These are phyloP conservation scores for Cercophora scortea DNA, from an alignment of 495 filamentous ascomycete species.

Conservation along the genomic window DNA sequence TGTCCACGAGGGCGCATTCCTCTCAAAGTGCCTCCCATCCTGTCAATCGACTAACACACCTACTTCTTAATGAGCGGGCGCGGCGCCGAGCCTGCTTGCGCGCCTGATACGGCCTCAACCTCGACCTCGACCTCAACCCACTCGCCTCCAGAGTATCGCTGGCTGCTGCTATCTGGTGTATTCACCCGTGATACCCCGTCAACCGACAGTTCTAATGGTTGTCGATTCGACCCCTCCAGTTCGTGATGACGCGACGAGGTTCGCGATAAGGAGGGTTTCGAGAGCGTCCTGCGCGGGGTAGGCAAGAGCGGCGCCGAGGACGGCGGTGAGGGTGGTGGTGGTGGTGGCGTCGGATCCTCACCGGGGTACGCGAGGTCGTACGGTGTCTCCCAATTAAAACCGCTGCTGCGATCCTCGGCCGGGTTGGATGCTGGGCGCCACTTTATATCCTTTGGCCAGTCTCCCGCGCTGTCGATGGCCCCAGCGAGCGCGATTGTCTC, in stretches of 20 bases:
- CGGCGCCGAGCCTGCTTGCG: too few relatives aligned
- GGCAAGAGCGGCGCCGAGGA: background rate
- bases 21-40: too few relatives aligned
- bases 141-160: background rate
- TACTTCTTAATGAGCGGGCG: too few relatives aligned
- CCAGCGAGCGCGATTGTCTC: constrained; percentile 1
- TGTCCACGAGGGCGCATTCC: too few relatives aligned
- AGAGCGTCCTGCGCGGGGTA: background rate
- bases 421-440: constrained; percentile 10
- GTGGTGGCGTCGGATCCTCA: background rate
- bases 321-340: background rate
- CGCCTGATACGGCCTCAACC: too few relatives aligned
- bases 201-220: background rate
- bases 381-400: constrained; percentile 26
- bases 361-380: constrained; percentile 13
- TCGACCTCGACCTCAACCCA: background rate
- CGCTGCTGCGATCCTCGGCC: constrained; percentile 6
- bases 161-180: background rate
- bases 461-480: background rate
- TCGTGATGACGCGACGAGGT: background rate
- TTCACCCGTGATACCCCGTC: background rate
- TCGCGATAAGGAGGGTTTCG: background rate
- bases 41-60: too few relatives aligned
- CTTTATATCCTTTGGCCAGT: constrained; percentile 10
- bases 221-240: background rate